Evolutionary conservation across 345 rosid genomes (phyloP).

Genomic region (Eucalyptus regnans): DNA sequence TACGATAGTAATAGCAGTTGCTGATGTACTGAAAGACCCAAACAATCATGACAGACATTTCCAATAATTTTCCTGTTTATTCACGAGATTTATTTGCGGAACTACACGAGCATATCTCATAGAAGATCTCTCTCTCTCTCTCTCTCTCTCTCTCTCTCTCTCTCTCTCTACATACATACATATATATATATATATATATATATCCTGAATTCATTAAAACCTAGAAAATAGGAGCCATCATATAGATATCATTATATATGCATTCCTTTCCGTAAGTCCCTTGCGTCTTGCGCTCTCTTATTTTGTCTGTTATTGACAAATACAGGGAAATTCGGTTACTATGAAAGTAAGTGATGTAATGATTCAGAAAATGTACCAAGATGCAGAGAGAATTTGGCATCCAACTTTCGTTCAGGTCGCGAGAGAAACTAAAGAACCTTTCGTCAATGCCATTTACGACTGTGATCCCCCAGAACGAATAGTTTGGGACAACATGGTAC

Average conservation of each 20-base stretch:
- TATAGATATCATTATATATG: background rate
- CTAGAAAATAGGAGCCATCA: background rate
- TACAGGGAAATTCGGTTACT: conserved; percentile 54
- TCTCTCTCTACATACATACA: too few species aligned
- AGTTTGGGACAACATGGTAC: conserved; percentile 36
- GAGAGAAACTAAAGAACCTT: conserved; percentile 58
- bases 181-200: too few species aligned
- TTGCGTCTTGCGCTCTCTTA: background rate
- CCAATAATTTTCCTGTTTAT: background rate
- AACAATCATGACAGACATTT: background rate
- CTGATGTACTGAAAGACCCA: background rate
- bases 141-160: too few species aligned
- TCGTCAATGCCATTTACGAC: conserved; percentile 61
- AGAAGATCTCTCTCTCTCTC: background rate
- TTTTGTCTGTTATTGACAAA: background rate
- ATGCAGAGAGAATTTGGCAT: conserved; percentile 51
- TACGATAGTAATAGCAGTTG: background rate
- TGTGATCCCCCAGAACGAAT: conserved; percentile 36
- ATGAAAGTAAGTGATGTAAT: conserved; percentile 32
- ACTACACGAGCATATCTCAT: background rate
- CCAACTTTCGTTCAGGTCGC: conserved; percentile 47
- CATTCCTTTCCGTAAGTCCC: background rate
- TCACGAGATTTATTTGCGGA: background rate
- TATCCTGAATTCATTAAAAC: background rate
- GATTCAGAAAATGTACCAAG: conserved; percentile 36